Evolutionary conservation across 371 early-diverging fungal genomes (phyloP), one percentile per base, ranked within the genome.

Genomic region (Apophysomyces trapeziformis): DNA sequence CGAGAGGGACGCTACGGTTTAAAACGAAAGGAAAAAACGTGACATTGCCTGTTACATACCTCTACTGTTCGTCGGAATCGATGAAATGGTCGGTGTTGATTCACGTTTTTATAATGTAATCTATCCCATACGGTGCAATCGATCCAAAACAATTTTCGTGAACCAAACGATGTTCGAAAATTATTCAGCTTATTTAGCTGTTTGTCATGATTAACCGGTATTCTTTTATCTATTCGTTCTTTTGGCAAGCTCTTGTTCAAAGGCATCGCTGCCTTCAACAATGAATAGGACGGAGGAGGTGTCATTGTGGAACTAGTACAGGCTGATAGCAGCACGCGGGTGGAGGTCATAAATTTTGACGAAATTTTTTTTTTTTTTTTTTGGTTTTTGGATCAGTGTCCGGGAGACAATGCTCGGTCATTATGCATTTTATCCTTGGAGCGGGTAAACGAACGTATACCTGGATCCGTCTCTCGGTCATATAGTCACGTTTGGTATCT

Each of bases 31-130:
- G 3, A 11, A 0, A n/a, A 58, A 12, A 41, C 5, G 6, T 35
- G 6, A 39, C 16, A 44, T 13, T 21, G 8, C 13, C 7, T 18
- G 11, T 4, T 18, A 18, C 32, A 37, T 62, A 68, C 72, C 58
- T 67, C 69, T 64, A 62, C 71, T 2, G 67, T 61, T 18, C 73
- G 50, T 38, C 73, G 73, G 36, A 78, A 81, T 38, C 78, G 74
- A 66, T 73, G 73, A 61, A 78, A 81, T 8, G 66, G 76, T 2
- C 76, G 61, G 50, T 81, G 81, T 16, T 76, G 73, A 60, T 81
- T 81, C 13, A 67, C 16, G 26, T 74, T 64, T 50, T 78, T 81
- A 46, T 78, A 78, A 39, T 74, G 59, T 38, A 76, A 58, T 14
- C 75, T 68, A 56, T 81, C 76, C 21, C 76, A 41, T 5, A 78